Base-by-base conservation (phyloP, 2,329 filamentous ascomycete genomes). In the Zelopaecilomyces penicillatus region DNA sequence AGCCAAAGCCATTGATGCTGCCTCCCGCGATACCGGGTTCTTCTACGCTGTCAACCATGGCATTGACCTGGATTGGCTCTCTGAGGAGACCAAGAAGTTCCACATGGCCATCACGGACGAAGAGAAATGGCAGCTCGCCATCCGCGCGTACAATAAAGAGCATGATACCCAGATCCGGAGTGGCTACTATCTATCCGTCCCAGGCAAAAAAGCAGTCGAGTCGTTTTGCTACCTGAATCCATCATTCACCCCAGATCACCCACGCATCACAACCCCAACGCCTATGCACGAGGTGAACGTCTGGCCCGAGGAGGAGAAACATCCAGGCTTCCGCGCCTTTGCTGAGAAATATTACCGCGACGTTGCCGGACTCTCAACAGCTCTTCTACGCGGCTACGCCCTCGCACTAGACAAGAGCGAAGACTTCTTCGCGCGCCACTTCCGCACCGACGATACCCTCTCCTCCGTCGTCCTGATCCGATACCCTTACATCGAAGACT, bases 21-120 rank as follows among this genome's bases (percentile, higher is more conserved):
- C 46, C 4, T 45, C 46, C 2, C 39, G 46, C 3, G 46, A 43
- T 40, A 45, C 42, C 6, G 46, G 46, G 10, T 48, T 48, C 35
- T 48, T 48, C 36, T 48, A 48, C 31, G 46, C 46, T 29, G 44
- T 46, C 27, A 46, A 49, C 44, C 47, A 49, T 34, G 44, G 47
- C 33, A 37, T 49, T 4, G 47, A 49, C 40, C 37, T 49, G 7
- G 30, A 32, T 11, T 37, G 41, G 44, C 37, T 49, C 6, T 46
- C 47, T 8, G 28, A 28, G 10, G 44, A 49, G 44, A 49, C 47
- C 6, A 32, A 28, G 10, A 43, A 41, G 19, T 49, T 49, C 37
- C 44, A 49, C 37, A 34, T 26, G 34, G 12, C 39, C 45, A 43
- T 49, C 39, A 49, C 44, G 2, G 26, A 43, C 29, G 47, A 46